Evolutionary conservation across 2,329 filamentous ascomycete species (phyloP).

Genomic region (Aspergillus uvarum): DNA sequence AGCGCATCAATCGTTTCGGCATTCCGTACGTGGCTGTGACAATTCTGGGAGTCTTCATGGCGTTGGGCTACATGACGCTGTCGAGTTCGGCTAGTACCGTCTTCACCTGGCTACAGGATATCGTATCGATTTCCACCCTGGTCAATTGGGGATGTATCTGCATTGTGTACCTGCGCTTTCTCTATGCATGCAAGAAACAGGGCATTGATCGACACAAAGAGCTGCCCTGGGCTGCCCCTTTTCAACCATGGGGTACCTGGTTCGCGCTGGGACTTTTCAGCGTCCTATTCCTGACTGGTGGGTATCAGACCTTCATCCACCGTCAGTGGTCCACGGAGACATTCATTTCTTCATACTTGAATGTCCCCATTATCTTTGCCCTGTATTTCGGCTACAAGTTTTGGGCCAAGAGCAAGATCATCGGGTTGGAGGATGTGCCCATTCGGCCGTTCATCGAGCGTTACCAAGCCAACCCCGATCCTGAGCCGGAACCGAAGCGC

Average conservation of each 20-base stretch:
- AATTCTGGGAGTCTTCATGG: conserved; percentile 53
- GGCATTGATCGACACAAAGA: conserved; percentile 31
- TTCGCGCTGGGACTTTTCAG: conserved; percentile 55
- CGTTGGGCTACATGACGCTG: conserved; percentile 64
- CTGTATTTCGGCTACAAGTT: conserved; percentile 48
- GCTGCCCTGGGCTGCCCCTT: conserved; percentile 50
- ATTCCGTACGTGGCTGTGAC: conserved; percentile 58
- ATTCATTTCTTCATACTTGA: conserved; percentile 58
- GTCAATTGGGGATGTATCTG: conserved; percentile 62
- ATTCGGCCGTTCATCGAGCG: conserved; percentile 36
- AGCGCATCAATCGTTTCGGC: conserved; percentile 44
- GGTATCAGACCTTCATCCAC: conserved; percentile 53
- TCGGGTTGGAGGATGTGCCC: conserved; percentile 34
- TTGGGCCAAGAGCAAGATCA: conserved; percentile 38
- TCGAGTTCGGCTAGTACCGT: conserved; percentile 54
- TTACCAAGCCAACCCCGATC: conserved; percentile 29
- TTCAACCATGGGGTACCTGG: conserved; percentile 63
- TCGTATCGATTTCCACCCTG: conserved; percentile 40
- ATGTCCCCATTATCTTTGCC: conserved; percentile 57
- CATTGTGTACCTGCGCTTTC: conserved; percentile 55
- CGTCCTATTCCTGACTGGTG: conserved; percentile 66
- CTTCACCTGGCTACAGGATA: conserved; percentile 66
- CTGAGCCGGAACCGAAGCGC: conserved; percentile 21
- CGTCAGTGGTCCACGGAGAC: conserved; percentile 55
- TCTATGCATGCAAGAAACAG: conserved; percentile 43